Conservation (phyloP, 2,329 filamentous ascomycete species). For the Nothophoma quercina region DNA sequence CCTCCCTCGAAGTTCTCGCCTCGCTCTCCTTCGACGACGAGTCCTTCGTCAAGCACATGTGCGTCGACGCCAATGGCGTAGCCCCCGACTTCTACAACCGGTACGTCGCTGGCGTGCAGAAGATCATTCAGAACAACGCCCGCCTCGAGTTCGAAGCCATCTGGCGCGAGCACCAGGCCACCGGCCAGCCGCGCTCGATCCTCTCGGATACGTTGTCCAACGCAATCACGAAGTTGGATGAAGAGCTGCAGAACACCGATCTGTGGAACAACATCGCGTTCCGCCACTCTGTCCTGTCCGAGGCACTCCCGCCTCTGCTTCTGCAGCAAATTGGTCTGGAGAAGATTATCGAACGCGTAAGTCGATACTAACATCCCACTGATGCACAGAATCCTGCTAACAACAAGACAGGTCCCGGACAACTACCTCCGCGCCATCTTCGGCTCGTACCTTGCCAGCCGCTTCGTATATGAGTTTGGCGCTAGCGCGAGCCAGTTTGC, state of each 20-base stretch:
- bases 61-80: constrained; percentile 76
- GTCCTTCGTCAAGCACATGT: constrained; percentile 93
- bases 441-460: constrained; percentile 90
- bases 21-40: constrained; percentile 92
- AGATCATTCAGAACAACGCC: constrained; percentile 89
- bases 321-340: constrained; percentile 91
- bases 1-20: constrained; percentile 93
- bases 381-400: constrained; percentile 28
- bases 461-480: constrained; percentile 96
- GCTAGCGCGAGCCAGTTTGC: constrained; percentile 94
- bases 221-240: constrained; percentile 95
- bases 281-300: constrained; percentile 77
- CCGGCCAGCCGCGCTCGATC: constrained; percentile 79
- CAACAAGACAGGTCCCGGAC: constrained; percentile 72
- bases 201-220: constrained; percentile 89
- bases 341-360: constrained; percentile 79
- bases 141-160: constrained; percentile 96
- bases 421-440: constrained; percentile 95
- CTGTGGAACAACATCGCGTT: constrained; percentile 86
- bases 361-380: constrained; percentile 34
- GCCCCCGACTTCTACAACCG: constrained; percentile 89
- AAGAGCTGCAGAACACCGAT: constrained; percentile 92
- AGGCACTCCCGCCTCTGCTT: constrained; percentile 85
- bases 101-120: constrained; percentile 92
- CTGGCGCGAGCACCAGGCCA: constrained; percentile 91